These are phyloP conservation scores for Pestalotiopsis sp. DNA, from an alignment of 2,329 filamentous ascomycete genomes.

Conservation along the genomic window DNA sequence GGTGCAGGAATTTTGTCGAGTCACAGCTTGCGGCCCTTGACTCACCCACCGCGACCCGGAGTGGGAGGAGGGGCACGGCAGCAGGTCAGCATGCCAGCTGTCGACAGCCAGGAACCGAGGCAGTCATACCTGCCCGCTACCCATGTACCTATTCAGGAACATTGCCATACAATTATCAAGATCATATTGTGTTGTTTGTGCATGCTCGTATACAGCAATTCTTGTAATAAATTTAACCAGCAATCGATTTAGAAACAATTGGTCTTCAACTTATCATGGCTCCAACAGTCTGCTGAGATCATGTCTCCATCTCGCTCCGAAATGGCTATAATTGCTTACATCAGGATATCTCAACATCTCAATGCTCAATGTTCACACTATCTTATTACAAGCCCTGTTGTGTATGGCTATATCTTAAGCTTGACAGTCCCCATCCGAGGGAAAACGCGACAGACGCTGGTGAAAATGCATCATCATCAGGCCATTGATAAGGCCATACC, in stretches of 20 bases:
- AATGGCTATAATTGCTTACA: neutral
- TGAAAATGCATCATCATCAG: neutral
- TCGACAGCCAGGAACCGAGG: no score
- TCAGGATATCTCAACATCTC: neutral
- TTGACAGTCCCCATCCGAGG: neutral
- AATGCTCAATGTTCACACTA: neutral
- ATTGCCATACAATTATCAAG: no score
- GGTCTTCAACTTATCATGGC: no score
- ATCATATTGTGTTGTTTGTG: no score
- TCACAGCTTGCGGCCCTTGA: neutral
- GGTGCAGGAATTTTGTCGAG: constrained; percentile 5
- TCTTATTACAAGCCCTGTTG: neutral
- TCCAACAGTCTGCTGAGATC: no score
- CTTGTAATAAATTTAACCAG: no score
- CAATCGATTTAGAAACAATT: no score
- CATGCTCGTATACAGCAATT: no score
- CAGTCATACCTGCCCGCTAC: no score
- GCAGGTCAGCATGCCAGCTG: neutral
- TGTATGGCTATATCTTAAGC: neutral
- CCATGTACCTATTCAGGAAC: no score
- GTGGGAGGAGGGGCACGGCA: neutral
- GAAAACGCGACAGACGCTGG: neutral
- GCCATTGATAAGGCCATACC: neutral
- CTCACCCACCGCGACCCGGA: neutral
- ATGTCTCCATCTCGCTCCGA: neutral